Conservation (phyloP, 179 eudicot species). For the Kewa caespitosa region DNA sequence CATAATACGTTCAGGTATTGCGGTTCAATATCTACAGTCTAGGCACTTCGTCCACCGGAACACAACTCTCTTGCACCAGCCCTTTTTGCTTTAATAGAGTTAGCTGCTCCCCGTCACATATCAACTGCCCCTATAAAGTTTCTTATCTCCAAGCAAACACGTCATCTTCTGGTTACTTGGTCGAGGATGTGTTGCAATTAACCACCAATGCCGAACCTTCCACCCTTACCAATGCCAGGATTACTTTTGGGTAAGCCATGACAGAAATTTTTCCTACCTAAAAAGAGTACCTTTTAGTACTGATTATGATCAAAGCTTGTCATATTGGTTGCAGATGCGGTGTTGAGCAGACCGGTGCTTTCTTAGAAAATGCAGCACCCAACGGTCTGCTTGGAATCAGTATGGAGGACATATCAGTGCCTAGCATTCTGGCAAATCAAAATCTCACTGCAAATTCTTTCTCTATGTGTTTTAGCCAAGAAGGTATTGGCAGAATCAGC, state of each 20-base stretch:
- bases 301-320: constrained; percentile 2
- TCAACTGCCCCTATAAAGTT: constrained; percentile 56
- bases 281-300: neutral
- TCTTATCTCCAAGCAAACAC: constrained; percentile 60
- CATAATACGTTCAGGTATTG: constrained; percentile 25
- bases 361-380: constrained; percentile 68
- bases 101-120: constrained; percentile 30
- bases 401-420: constrained; percentile 61
- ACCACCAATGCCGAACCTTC: constrained; percentile 42
- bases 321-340: constrained; percentile 61
- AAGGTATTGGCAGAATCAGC: constrained; percentile 64
- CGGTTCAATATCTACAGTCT: constrained; percentile 62
- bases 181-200: constrained; percentile 71
- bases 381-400: constrained; percentile 88
- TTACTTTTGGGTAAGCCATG: constrained; percentile 63
- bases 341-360: constrained; percentile 63
- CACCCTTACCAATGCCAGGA: constrained; percentile 39
- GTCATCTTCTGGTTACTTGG: constrained; percentile 69
- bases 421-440: constrained; percentile 59
- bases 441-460: constrained; percentile 69
- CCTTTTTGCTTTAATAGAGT: constrained; percentile 36
- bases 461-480: constrained; percentile 76
- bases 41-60: constrained; percentile 56
- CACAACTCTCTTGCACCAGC: constrained; percentile 53
- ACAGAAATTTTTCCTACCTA: neutral